Percentiles rank a stretch among this genome's conserved stretches.
Evolutionary conservation across 225 moss, liverwort and hornwort genomes (phyloP).

Genomic region (Neckera pumila): DNA sequence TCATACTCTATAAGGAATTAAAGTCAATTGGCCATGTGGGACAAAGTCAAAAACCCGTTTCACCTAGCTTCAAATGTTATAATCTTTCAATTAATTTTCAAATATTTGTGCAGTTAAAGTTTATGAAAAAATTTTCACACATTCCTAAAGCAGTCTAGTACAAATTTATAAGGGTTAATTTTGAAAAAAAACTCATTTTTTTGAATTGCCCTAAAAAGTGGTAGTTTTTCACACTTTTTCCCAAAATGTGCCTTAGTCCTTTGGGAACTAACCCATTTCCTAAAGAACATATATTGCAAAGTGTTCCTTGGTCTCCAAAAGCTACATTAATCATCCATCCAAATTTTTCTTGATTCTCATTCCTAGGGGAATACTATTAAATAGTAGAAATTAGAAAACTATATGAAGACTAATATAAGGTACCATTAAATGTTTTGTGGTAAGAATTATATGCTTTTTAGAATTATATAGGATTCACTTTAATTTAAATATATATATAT

Average conservation of each 20-base stretch:
- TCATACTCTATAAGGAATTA: no score
- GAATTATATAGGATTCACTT: neutral
- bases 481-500: neutral
- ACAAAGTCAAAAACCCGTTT: no score
- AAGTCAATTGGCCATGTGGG: no score
- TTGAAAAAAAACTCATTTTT: no score
- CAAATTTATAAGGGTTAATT: no score
- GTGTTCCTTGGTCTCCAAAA: neutral
- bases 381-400: neutral
- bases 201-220: neutral
- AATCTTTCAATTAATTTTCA: no score
- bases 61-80: no score
- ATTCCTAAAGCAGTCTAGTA: no score
- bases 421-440: neutral
- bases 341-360: neutral
- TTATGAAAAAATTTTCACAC: no score
- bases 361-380: rapidly evolving
- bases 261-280: rapidly evolving
- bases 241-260: rapidly evolving
- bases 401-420: neutral
- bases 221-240: rapidly evolving
- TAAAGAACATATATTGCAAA: neutral
- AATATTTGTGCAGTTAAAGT: no score
- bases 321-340: neutral
- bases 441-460: neutral